Conservation (phyloP, 2,329 filamentous ascomycete species). For the Cladosporium sp. region DNA sequence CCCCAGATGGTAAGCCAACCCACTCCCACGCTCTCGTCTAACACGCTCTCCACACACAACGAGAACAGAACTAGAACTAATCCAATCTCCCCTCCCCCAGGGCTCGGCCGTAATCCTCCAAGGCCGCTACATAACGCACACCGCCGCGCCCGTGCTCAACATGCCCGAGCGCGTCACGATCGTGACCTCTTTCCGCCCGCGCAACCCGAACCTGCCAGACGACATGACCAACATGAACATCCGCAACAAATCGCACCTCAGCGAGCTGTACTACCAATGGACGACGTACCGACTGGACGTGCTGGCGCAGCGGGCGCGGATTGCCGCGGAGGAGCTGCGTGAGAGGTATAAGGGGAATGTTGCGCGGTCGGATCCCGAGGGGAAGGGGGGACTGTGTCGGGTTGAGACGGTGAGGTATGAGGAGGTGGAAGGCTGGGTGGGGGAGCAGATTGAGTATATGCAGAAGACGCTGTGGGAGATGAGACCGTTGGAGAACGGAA, state of each 20-base stretch:
- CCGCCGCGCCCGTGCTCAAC: slow-evolving; percentile 56
- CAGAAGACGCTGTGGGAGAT: neutral
- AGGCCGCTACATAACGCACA: slow-evolving; percentile 63
- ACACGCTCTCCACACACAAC: neutral
- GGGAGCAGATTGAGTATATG: neutral
- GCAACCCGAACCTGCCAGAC: slow-evolving; percentile 51
- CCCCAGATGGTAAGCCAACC: neutral
- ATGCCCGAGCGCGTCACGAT: slow-evolving; percentile 60
- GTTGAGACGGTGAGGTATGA: neutral
- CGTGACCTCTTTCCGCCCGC: slow-evolving; percentile 63
- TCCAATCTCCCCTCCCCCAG: slow-evolving; percentile 40
- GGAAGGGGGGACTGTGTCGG: neutral
- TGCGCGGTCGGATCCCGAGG: neutral
- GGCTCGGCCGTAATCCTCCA: slow-evolving; percentile 63
- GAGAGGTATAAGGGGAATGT: slow-evolving; percentile 21
- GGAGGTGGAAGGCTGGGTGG: neutral
- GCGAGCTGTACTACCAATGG: slow-evolving; percentile 59
- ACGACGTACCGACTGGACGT: slow-evolving; percentile 60
- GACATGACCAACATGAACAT: slow-evolving; percentile 59
- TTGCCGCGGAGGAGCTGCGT: slow-evolving; percentile 42
- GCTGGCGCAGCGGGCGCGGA: slow-evolving; percentile 54
- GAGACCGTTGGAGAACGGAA: neutral
- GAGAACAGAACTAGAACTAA: too few relatives aligned
- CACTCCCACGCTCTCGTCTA: neutral
- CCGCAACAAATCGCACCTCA: slow-evolving; percentile 54